A percentile compares a stretch with the other conserved stretches of the same genome.
These are phyloP conservation scores for Xylaria sp. DNA, from an alignment of 2,329 filamentous ascomycete genomes.

Conservation along the genomic window DNA sequence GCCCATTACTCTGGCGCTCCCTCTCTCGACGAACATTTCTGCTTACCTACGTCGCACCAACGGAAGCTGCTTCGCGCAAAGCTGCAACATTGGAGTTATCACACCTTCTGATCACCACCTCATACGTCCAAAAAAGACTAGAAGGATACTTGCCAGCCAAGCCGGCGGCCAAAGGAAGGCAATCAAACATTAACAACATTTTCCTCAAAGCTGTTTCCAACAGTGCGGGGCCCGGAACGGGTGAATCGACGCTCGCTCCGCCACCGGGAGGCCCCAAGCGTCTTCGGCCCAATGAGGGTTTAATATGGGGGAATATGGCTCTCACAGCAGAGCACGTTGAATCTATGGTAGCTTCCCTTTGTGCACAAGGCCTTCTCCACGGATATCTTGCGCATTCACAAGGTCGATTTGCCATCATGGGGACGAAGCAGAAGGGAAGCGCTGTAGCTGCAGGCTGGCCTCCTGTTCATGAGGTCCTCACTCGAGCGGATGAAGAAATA, in stretches of 20 bases:
- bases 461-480: slow-evolving; percentile 74
- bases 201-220: slow-evolving; percentile 65
- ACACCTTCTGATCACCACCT: slow-evolving; percentile 72
- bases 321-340: slow-evolving; percentile 76
- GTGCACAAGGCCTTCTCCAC: slow-evolving; percentile 82
- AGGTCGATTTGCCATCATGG: slow-evolving; percentile 83
- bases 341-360: slow-evolving; percentile 77
- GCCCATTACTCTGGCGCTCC: slow-evolving; percentile 85
- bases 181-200: slow-evolving; percentile 60
- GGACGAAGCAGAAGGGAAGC: slow-evolving; percentile 73
- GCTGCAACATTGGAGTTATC: slow-evolving; percentile 80
- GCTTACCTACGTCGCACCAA: slow-evolving; percentile 77
- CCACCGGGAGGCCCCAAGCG: slow-evolving; percentile 59
- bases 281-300: slow-evolving; percentile 67
- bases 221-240: slow-evolving; percentile 50
- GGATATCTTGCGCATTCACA: slow-evolving; percentile 85
- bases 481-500: slow-evolving; percentile 65
- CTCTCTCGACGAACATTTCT: slow-evolving; percentile 82
- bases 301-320: slow-evolving; percentile 71
- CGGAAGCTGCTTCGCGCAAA: slow-evolving; percentile 64
- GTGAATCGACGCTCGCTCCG: slow-evolving; percentile 58
- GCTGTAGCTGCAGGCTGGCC: slow-evolving; percentile 81
- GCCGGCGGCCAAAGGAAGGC: slow-evolving; percentile 48
- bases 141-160: slow-evolving; percentile 65
- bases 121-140: slow-evolving; percentile 71